phyloP scores from a whole-genome alignment of 176 grass and related monocot species.

The Leersia perrieri region DNA sequence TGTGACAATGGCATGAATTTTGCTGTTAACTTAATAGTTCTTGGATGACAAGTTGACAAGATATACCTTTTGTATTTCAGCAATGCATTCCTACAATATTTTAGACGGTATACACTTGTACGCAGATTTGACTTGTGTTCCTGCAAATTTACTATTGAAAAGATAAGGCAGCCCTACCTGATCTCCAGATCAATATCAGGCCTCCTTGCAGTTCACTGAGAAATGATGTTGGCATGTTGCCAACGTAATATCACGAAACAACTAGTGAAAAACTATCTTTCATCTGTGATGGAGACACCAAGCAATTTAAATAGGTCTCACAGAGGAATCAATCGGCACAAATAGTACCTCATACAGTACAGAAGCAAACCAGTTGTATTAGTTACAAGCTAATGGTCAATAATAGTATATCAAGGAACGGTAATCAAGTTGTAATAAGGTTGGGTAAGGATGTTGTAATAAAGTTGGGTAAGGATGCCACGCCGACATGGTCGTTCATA shows the following conservation, averaged over 20 bases:
- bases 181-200: not conserved
- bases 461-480: slow-evolving; percentile 17
- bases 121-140: not conserved
- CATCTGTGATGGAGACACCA: not conserved
- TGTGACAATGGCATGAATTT: not conserved
- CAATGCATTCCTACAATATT: not conserved
- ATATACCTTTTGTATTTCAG: slow-evolving; percentile 17
- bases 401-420: not conserved
- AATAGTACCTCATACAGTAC: not conserved
- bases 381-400: slow-evolving; percentile 20
- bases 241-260: not conserved
- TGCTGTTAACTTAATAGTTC: not conserved
- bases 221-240: not conserved
- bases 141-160: not conserved
- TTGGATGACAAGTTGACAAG: not conserved
- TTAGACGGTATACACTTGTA: not conserved
- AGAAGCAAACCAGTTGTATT: not conserved
- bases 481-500: not conserved
- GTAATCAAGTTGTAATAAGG: not conserved
- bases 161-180: not conserved
- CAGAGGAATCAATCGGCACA: not conserved
- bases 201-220: not conserved
- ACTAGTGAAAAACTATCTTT: not conserved
- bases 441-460: slow-evolving; percentile 21
- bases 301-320: not conserved